Conservation (phyloP, 1,139 yeast species). For the Meyerozyma carpophila region DNA sequence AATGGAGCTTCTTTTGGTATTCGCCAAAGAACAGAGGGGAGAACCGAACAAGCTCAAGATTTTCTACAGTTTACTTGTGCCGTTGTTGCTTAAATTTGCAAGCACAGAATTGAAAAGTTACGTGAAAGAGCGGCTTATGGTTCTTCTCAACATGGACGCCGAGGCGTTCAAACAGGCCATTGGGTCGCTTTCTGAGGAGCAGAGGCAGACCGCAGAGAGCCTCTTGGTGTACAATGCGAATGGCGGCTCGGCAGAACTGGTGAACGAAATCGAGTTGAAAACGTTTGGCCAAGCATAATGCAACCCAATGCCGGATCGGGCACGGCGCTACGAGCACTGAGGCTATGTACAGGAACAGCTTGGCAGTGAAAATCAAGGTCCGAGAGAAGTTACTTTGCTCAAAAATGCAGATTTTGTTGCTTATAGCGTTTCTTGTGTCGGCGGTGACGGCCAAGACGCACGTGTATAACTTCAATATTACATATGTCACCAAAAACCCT, state of each 20-base stretch:
- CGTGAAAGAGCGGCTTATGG: constrained; percentile 46
- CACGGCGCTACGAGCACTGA: background rate
- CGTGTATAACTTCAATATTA: constrained; percentile 46
- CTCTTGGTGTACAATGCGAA: background rate
- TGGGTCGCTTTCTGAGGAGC: constrained; percentile 1
- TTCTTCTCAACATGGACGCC: constrained; percentile 46
- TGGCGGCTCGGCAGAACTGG: background rate
- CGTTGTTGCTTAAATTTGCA: constrained; percentile 41
- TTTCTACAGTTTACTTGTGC: constrained; percentile 42
- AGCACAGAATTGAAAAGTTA: constrained; percentile 27
- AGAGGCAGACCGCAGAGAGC: background rate
- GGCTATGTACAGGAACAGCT: background rate
- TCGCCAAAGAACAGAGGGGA: constrained; percentile 29
- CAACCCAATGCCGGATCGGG: background rate
- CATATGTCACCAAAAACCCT: constrained; percentile 58
- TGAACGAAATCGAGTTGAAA: constrained; percentile 1
- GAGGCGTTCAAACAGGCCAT: constrained; percentile 41
- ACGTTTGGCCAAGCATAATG: constrained; percentile 1
- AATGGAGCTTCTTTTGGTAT: constrained; percentile 51
- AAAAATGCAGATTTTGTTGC: background rate
- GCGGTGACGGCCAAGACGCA: constrained; percentile 40
- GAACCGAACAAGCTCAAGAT: constrained; percentile 23
- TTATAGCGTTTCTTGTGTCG: background rate
- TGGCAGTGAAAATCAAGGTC: background rate
- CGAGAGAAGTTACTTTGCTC: background rate